Base-by-base conservation (phyloP, 805 yeast species). In the Yamadazyma philogaea region DNA sequence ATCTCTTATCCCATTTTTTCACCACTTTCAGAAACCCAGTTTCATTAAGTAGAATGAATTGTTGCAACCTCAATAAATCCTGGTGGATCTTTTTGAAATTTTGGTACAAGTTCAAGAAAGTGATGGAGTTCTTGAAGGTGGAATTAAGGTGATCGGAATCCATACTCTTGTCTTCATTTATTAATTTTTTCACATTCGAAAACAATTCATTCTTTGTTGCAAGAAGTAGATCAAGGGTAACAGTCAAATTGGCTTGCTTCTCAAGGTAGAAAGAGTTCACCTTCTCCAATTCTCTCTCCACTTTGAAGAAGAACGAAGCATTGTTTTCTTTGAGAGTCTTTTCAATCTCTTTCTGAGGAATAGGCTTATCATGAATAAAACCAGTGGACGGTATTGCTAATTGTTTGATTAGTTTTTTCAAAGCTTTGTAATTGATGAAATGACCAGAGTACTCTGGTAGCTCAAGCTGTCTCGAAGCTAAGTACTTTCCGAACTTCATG, bases 1-100 rank as follows among this genome's bases (percentile, higher is more conserved):
- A 88, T 48, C 97, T 74, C 64, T 93, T 93, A 65, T 93, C 99
- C 99, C 99, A 93, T 67, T 93, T 93, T 62, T 93, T 93, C 55
- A 93, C 77, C 21, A 88, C 97, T 65, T 93, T 93, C 17, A 95
- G 82, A 63, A 93, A 93, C 11, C 99, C 99, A 0, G 96, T 87
- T 56, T 90, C 96, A 60, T 93, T 93, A 45, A 93, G 73, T 62
- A 90, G 97, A 30, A 93, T 88, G 64, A 87, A 93, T 61, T 91
- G 97, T 59, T 93, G 96, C 20, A 93, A 70, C 45, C 95, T 75
- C 48, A 85, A 86, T 49, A 93, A 68, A 62, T 93, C 98, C 52
- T 89, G 85, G 40, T 95, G 84, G 53, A 87, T 87, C 54, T 93
- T 82, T 60, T 84, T 87, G 61, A 90, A 85, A 14, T 91, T 95